Evolutionary conservation across 768 basidiomycete genomes (phyloP).

Genomic region (Lactarius hengduanensis): DNA sequence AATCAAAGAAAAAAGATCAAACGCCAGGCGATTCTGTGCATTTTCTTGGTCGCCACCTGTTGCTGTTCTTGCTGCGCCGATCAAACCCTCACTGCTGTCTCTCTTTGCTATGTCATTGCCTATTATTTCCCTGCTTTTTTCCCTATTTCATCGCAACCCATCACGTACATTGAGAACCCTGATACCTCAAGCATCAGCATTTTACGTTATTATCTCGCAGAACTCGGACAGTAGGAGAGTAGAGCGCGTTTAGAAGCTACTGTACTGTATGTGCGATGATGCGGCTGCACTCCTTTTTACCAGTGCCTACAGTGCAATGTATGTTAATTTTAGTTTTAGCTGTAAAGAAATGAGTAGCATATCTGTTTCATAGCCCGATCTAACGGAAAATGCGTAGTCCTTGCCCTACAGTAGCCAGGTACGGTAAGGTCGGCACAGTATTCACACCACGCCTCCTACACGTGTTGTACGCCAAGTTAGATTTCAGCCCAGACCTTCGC

Average conservation of each 20-base stretch:
- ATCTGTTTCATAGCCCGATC: not conserved
- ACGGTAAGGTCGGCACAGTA: no score
- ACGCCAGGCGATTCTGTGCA: not conserved
- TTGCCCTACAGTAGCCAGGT: no score
- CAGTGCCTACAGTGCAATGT: not conserved
- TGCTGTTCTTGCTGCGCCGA: not conserved
- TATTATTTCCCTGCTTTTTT: not conserved
- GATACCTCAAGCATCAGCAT: slow-evolving; percentile 13
- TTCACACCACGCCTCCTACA: not conserved
- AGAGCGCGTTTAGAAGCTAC: not conserved
- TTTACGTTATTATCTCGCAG: slow-evolving; percentile 10
- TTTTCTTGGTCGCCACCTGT: not conserved
- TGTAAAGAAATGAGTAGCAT: not conserved
- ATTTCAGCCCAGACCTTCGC: no score
- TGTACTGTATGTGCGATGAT: not conserved
- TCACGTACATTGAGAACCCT: slow-evolving; percentile 3
- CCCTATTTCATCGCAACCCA: not conserved
- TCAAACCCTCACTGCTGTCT: not conserved
- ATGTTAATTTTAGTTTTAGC: not conserved
- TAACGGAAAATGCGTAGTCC: not conserved
- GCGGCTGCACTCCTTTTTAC: not conserved
- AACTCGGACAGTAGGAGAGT: not conserved
- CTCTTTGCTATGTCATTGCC: not conserved
- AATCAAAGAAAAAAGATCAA: not conserved
- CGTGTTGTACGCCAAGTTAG: not conserved